Base-by-base conservation (phyloP, 192 early-diverging fungal genomes). In the Coemansia sp. region DNA sequence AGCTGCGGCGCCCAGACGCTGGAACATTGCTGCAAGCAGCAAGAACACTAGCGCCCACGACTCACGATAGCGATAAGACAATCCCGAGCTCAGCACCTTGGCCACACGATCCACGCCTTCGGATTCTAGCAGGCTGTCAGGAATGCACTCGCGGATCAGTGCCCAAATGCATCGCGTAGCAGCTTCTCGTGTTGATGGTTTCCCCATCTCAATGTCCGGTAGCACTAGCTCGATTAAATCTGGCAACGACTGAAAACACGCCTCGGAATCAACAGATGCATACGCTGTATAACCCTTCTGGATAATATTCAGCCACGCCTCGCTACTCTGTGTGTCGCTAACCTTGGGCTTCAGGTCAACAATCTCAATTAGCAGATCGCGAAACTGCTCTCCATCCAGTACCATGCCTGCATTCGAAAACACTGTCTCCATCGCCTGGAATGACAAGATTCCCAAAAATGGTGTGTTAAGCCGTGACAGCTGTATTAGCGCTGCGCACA, bases 291-390 rank as follows among this genome's bases (percentile, higher is more conserved):
- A 95, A 0, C 88, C 88, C 63, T 87, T 87, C 30, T 85, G 82
- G 11, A 96, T 85, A 51, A 96, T 88, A 55, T 88, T 85, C 53
- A 96, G 82, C 94, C 94, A 96, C 17, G 91, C 71, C 51, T 94
- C 92, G 67, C 88, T 86, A 56, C 93, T 75, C 54, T 85, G 81
- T n/a, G 87, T 85, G 70, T 97, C 95, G 71, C 90, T 90, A 46
- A 85, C 82, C 72, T 90, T 90, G 53, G 95, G 95, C 67, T 90
- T 91, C 23, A 97, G 85, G 46, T 90, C 90, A n/a, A 86, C 80
- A 6, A 91, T 80, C 8, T 86, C 83, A 66, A 72, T 81, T 64
- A 74, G 81, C 68, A 71, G 70, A 67, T 67, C 78, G 75, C 72
- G 85, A 74, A 83, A 85, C 75, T 76, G 78, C 51, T 67, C 84